A percentile compares a stretch with the other conserved stretches of the same genome.
Evolutionary conservation across 2,329 filamentous ascomycete species (phyloP).

Genomic region (Penicillium polonicum): DNA sequence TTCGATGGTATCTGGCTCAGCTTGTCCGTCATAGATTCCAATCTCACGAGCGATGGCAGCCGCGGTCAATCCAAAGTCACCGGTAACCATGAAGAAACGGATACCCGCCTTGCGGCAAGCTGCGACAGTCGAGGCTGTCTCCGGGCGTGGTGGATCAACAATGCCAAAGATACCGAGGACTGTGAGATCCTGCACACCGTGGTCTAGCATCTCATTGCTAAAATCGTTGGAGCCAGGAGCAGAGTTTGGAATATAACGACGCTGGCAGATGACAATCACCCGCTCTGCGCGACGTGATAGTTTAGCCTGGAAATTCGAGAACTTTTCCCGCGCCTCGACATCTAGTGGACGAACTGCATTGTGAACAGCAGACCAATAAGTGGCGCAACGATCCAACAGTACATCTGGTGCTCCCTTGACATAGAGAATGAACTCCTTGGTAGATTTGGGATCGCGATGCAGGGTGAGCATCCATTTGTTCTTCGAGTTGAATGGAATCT

Average conservation of each 20-base stretch:
- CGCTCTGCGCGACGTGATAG: slow-evolving; percentile 69
- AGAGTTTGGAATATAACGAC: slow-evolving; percentile 49
- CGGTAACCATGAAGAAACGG: slow-evolving; percentile 47
- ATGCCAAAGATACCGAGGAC: slow-evolving; percentile 55
- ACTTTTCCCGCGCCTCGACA: slow-evolving; percentile 43
- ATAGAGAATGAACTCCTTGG: slow-evolving; percentile 34
- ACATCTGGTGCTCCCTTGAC: slow-evolving; percentile 80
- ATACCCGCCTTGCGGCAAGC: slow-evolving; percentile 39
- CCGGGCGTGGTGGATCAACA: slow-evolving; percentile 41
- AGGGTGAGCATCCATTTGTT: slow-evolving; percentile 79
- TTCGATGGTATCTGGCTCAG: slow-evolving; percentile 55
- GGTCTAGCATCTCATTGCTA: slow-evolving; percentile 49
- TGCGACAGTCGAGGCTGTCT: slow-evolving; percentile 37
- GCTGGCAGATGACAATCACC: slow-evolving; percentile 67
- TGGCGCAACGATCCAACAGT: slow-evolving; percentile 63
- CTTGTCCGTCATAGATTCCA: slow-evolving; percentile 44
- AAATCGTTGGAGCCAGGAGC: slow-evolving; percentile 51
- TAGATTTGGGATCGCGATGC: slow-evolving; percentile 36
- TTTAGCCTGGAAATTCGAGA: slow-evolving; percentile 63
- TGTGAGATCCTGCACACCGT: slow-evolving; percentile 45
- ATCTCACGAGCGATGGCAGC: slow-evolving; percentile 44
- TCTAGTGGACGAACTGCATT: slow-evolving; percentile 57
- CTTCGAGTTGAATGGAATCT: slow-evolving; percentile 76
- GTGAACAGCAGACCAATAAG: slow-evolving; percentile 56
- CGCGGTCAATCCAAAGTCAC: slow-evolving; percentile 44